Evolutionary conservation across 768 basidiomycete species (phyloP), one percentile per base, ranked within the genome.

Genomic region (Chalciporus pseudorubinellus): DNA sequence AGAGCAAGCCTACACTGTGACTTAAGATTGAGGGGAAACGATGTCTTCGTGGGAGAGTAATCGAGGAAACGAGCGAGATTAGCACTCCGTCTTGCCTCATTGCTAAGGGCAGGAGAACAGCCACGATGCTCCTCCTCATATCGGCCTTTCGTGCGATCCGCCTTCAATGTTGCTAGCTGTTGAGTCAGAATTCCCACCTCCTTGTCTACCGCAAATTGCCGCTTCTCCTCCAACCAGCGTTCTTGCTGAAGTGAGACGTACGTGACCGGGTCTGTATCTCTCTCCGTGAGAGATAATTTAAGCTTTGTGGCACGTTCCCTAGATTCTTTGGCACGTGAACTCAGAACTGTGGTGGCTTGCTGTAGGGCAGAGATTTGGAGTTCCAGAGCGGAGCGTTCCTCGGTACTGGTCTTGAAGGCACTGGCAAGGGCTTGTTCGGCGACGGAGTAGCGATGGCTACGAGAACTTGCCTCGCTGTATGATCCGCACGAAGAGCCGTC

Each of bases 141-240:
- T 41, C 46, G 45, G 51, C 51, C 56, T 19, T 50, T 50, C n/a
- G 31, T 39, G 13, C 45, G 66, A 68, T 66, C 46, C 66, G 54
- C 66, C 59, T 50, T 52, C 47, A 76, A 53, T 39, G 56, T 62
- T 38, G 59, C 55, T 29, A 79, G 59, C 33, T 74, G 72, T 52
- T 70, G 66, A 49, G 64, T 65, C 50, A 78, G 51, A 21, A 48
- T 53, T 55, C 72, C 67, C 24, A 70, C 63, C 49, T 80, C 69
- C 44, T 71, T 58, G 48, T 71, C 66, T 18, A 71, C 69, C 19
- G 64, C 70, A 26, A 55, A 47, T 48, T 72, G 71, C 50, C 74
- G 68, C 53, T 72, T 72, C 56, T 83, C 81, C 52, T 77, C 75
- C 65, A 74, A 68, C 80, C 79, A 81, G 26, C 77, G 73, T 44